Evolutionary conservation across 371 early-diverging fungal species (phyloP), one percentile per base, ranked within the genome.

Genomic region (Mucor velutinosus): DNA sequence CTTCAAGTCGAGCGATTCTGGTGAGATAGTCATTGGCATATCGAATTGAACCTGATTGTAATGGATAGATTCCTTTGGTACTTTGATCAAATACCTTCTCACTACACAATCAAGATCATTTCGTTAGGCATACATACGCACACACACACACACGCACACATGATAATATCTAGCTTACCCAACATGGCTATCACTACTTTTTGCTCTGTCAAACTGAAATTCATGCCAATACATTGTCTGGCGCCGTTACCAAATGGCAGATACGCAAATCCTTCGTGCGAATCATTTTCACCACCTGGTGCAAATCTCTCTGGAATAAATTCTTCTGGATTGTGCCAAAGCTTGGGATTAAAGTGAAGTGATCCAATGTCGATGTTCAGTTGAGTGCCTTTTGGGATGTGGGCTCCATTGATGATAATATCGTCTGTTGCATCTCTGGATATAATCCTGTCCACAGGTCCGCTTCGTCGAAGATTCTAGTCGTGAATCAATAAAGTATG

Each of bases 161-260:
- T 3, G 4, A 33, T 2, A 12, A 37, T 37, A 14, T 14, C 11
- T 32, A 47, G 70, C 70, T 59, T 69, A 73, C 73, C 43, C 7
- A 87, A 51, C 75, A 83, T 75, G 6, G 75, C 68, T 12, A 83
- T 62, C 8, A 82, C 33, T 14, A 87, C 70, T n/a, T 81, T 76
- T 61, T 83, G 84, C 30, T 83, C 79, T n/a, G 74, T 63, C 27
- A 87, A 60, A 5, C 82, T 76, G 65, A 87, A 86, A 53, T 81
- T 77, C 74, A 77, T 75, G 30, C 85, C 87, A 49, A 84, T 74
- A 59, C 87, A 87, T 58, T 79, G 74, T 64, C 84, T 77, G 6
- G 75, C 59, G 8, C 84, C 86, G 43, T 72, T 67, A 29, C 83
- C 76, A 67, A 86, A 86, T 10, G 86, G 82, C 8, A 83, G 41